Base-by-base conservation (phyloP, 2,329 filamentous ascomycete species). In the Neonectria faginata region DNA sequence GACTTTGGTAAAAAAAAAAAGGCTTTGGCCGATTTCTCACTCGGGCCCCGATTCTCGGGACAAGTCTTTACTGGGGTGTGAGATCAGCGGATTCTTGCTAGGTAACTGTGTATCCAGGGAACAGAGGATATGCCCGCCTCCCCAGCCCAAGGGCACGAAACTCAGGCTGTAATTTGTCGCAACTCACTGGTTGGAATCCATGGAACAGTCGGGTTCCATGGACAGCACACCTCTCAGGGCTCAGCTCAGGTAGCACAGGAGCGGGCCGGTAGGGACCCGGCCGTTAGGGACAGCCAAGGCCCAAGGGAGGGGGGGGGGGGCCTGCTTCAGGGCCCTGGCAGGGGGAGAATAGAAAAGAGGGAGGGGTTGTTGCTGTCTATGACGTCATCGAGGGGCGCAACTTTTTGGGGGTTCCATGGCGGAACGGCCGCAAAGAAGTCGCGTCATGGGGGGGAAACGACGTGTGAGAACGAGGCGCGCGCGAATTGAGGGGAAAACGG, bases 11-110 rank as follows among this genome's bases (percentile, higher is more conserved):
- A 11, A 9, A 25, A 29, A 51, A 14, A 33, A 3, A 12, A 5
- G 10, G 33, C 12, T 36, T 42, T 33, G 8, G 8, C 61, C 61
- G 61, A 64, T 64, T 51, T 39, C 56, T 60, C 51, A 56, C 61
- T 56, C 18, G 12, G 16, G 27, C n/a, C 56, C 51, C 61, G 61
- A 64, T 64, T 44, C 44, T 57, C 39, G 61, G 51, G 51, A 52
- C 50, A 60, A 64, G 56, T 64, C 61, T 59, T 64, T 12, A 14
- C 51, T 36, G 22, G 25, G 22, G 48, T 16, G 41, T 50, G 16
- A 18, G 39, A 18, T 41, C 39, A 9, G 39, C 39, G 39, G 39
- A 8, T 5, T 27, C 27, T 51, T 18, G n/a, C 45, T 16, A 8
- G 27, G 16, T 10, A 31, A 7, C 9, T 18, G 18, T 3, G 12